Conservation (phyloP, 2,329 filamentous ascomycete genomes). For the Lecanicillium sp. region DNA sequence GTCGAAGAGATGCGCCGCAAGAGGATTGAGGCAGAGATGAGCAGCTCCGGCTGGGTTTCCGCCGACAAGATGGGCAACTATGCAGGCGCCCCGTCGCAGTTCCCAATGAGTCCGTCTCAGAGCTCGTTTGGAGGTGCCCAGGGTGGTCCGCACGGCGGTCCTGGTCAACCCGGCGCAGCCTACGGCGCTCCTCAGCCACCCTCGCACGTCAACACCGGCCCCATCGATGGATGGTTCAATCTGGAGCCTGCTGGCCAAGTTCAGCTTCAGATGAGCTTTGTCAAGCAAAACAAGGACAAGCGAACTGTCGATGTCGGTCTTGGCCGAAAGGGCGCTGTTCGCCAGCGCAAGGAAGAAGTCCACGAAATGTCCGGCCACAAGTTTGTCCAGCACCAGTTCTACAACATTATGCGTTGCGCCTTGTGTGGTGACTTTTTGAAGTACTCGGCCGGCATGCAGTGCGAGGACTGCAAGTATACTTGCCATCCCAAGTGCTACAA, state of each 20-base stretch:
- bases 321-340: slow-evolving; percentile 89
- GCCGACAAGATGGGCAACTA: slow-evolving; percentile 82
- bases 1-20: slow-evolving; percentile 96
- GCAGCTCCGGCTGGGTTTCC: slow-evolving; percentile 91
- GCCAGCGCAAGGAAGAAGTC: slow-evolving; percentile 95
- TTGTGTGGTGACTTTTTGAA: slow-evolving; percentile 98
- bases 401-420: slow-evolving; percentile 99
- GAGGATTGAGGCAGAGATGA: slow-evolving; percentile 93
- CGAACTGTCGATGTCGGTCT: slow-evolving; percentile 82
- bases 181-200: slow-evolving; percentile 30
- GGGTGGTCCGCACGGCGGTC: slow-evolving; percentile 14
- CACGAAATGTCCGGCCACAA: slow-evolving; percentile 99
- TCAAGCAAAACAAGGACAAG: slow-evolving; percentile 80
- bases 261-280: slow-evolving; percentile 83
- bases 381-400: slow-evolving; percentile 97
- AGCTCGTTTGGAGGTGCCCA: slow-evolving; percentile 31
- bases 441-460: slow-evolving; percentile 98
- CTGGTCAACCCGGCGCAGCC: slow-evolving; percentile 19
- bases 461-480: slow-evolving; percentile 98
- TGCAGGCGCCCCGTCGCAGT: slow-evolving; percentile 43
- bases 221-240: slow-evolving; percentile 94
- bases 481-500: slow-evolving; percentile 97
- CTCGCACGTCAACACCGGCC: slow-evolving; percentile 46
- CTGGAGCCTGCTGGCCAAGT: slow-evolving; percentile 91
- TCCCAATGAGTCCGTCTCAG: slow-evolving; percentile 47